Percentiles rank a stretch among this genome's conserved stretches.
Evolutionary conservation across 441 rosid genomes (phyloP).

Genomic region (Adansonia grandidieri): DNA sequence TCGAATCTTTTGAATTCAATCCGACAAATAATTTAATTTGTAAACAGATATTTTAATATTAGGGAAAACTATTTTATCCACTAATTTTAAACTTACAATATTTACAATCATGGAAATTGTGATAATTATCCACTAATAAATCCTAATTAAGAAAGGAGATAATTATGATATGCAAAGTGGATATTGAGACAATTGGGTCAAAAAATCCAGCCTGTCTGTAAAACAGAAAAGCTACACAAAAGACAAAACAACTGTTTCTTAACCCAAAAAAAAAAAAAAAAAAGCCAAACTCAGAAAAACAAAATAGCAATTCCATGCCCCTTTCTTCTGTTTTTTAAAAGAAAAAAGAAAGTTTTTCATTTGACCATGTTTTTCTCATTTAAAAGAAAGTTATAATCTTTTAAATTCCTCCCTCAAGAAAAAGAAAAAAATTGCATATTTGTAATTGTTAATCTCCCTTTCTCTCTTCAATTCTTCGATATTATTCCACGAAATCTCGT

Average conservation of each 20-base stretch:
- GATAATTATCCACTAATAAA: neutral
- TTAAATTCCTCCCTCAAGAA: neutral
- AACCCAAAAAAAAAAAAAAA: neutral
- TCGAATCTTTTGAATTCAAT: too few relatives aligned
- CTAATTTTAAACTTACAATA: neutral
- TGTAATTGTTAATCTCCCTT: neutral
- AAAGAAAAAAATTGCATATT: neutral
- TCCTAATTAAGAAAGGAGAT: slow-evolving; percentile 1
- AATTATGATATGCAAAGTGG: neutral
- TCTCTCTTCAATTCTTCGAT: slow-evolving; percentile 12
- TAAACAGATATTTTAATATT: too few relatives aligned
- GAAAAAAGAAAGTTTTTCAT: neutral
- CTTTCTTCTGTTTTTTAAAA: neutral
- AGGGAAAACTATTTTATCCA: neutral
- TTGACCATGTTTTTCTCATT: slow-evolving; percentile 33
- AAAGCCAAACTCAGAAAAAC: neutral
- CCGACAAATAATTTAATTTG: too few relatives aligned
- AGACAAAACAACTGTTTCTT: neutral
- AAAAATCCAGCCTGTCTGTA: neutral
- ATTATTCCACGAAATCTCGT: slow-evolving; percentile 2
- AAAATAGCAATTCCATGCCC: neutral
- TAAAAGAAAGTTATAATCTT: slow-evolving; percentile 5
- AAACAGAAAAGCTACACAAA: neutral
- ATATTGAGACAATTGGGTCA: neutral
- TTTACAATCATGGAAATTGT: neutral